A percentile compares a stretch with the other conserved stretches of the same genome.
Evolutionary conservation across 345 rosid genomes (phyloP).

Genomic region (Anacardium occidentale): DNA sequence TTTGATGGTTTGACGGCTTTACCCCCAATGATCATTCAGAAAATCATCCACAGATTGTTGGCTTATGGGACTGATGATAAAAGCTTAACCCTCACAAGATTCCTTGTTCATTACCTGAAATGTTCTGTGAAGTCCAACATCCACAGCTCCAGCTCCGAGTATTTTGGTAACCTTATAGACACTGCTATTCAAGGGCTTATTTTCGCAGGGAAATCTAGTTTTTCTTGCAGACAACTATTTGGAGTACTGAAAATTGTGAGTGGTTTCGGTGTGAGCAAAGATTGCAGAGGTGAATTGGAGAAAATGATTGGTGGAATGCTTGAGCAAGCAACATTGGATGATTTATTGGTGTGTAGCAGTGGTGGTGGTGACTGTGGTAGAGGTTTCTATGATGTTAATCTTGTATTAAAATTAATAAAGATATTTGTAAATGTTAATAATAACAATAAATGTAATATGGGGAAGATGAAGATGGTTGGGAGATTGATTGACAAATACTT

Average conservation of each 20-base stretch:
- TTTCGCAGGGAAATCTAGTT: constrained; percentile 32
- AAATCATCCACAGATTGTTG: constrained; percentile 46
- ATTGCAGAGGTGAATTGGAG: constrained; percentile 58
- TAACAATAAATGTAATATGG: neutral
- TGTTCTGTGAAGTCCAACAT: constrained; percentile 27
- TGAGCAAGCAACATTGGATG: constrained; percentile 77
- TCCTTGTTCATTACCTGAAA: constrained; percentile 71
- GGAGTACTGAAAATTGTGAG: constrained; percentile 55
- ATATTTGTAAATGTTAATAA: constrained; percentile 37
- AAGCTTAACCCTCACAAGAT: constrained; percentile 62
- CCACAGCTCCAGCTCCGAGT: neutral
- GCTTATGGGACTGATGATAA: constrained; percentile 45
- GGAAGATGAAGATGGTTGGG: constrained; percentile 49
- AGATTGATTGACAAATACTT: constrained; percentile 59
- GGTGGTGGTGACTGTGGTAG: constrained; percentile 36
- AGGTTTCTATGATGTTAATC: constrained; percentile 57
- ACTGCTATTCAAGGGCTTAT: constrained; percentile 63
- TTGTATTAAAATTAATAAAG: constrained; percentile 56
- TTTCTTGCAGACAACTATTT: constrained; percentile 68
- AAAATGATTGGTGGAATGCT: constrained; percentile 58
- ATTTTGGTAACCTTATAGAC: constrained; percentile 45
- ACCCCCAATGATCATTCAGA: constrained; percentile 49
- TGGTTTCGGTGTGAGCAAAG: constrained; percentile 48
- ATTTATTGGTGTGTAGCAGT: constrained; percentile 39
- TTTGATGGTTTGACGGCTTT: constrained; percentile 56